Evolutionary conservation across 345 rosid genomes (phyloP).

Genomic region (Noccaea caerulescens): DNA sequence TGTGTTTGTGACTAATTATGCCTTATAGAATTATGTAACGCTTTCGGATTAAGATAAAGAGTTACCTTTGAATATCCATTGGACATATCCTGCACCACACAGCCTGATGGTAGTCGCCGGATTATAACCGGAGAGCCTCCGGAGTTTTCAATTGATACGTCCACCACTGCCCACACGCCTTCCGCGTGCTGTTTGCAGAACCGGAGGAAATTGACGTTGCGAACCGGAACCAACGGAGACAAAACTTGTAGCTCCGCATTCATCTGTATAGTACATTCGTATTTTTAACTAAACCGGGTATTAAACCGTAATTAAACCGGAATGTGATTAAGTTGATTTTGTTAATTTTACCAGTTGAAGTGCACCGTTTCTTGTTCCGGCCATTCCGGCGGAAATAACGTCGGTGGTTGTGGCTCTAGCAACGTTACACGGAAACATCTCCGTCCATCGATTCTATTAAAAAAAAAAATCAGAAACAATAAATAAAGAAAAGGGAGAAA

Average conservation of each 20-base stretch:
- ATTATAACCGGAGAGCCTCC: conserved; percentile 48
- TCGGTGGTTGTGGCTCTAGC: conserved; percentile 57
- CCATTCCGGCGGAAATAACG: conserved; percentile 54
- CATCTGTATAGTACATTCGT: conserved; percentile 47
- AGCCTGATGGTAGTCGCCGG: conserved; percentile 94
- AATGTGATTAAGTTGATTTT: background rate
- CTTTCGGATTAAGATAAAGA: background rate
- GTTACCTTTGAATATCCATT: conserved; percentile 93
- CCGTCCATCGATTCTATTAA: conserved; percentile 67
- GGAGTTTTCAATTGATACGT: conserved; percentile 64
- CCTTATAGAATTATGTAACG: background rate
- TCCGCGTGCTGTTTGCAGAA: conserved; percentile 72
- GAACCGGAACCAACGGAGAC: conserved; percentile 68
- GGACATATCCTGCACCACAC: conserved; percentile 95
- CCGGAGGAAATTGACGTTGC: conserved; percentile 67
- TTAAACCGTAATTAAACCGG: conserved; percentile 9
- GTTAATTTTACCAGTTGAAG: conserved; percentile 59
- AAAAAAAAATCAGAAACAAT: background rate
- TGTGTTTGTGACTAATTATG: background rate
- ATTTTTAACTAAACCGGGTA: background rate
- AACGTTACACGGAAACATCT: conserved; percentile 67
- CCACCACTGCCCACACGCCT: conserved; percentile 81
- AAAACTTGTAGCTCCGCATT: conserved; percentile 74
- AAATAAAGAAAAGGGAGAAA: background rate
- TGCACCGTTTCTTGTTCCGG: conserved; percentile 62